Base-by-base conservation (phyloP, 2,329 filamentous ascomycete species). In the Domatiomyces catenatus region DNA sequence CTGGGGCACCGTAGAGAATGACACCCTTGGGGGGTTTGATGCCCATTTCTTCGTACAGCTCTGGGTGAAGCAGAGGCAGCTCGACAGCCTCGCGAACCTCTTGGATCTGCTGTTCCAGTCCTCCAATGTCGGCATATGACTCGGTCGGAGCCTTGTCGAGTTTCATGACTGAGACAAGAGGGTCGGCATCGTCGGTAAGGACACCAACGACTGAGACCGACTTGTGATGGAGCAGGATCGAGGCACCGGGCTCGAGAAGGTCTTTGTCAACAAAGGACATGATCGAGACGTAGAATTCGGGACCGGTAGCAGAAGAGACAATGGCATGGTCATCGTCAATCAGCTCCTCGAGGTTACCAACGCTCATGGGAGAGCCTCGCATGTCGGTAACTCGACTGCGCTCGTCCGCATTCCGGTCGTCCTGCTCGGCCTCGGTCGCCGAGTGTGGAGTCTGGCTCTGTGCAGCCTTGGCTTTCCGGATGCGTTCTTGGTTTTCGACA, bases 261-360 rank as follows among this genome's bases (percentile, higher is more conserved):
- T 98, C 92, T 71, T 98, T 98, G 75, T 98, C 92, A 58, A 98
- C 92, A 63, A 98, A 98, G 50, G 90, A 95, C 92, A 96, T 96
- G 77, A 98, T 98, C 60, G 89, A 95, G 59, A 98, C 92, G 67
- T 96, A 98, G 76, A 94, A 98, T 68, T 98, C 92, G 1, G 92
- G 92, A 0, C 92, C 92, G 5, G 92, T 96, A 0, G 92, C 93
- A 67, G 88, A 94, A 17, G 89, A 95, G 36, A 98, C 92, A 64
- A 98, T 98, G 55, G 92, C 92, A 64, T 98, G 92, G 71, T 98
- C 92, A 66, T 98, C 92, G 63, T 98, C 92, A 64, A 98, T 98
- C 74, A 98, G 84, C 73, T 98, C 92, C 70, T 98, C 92, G 59
- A 98, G 73, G 52, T 92, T 96, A 56, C 92, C 92, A 44, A 98